phyloP scores from a whole-genome alignment of 169 alveolate genomes.

The Perkinsus olseni region DNA sequence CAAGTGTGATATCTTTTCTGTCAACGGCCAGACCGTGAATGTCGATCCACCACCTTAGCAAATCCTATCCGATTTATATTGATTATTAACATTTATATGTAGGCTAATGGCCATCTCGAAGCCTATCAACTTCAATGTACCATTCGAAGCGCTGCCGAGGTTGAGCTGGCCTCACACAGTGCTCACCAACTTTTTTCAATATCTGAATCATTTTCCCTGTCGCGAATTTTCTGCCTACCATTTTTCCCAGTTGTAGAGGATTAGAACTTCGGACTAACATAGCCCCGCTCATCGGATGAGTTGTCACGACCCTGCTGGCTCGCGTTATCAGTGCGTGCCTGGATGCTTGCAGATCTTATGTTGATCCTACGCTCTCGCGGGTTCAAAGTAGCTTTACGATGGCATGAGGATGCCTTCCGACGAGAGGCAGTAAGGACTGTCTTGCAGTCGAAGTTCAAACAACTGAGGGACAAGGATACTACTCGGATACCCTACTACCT shows the following conservation, averaged over 20 bases:
- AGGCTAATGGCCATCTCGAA: too few relatives aligned
- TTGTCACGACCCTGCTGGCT: not conserved
- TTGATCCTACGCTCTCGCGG: too few relatives aligned
- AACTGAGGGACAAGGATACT: not conserved
- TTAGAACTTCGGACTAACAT: not conserved
- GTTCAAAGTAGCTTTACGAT: not conserved
- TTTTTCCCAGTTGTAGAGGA: not conserved
- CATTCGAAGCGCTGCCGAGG: too few relatives aligned
- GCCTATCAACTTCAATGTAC: too few relatives aligned
- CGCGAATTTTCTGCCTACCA: not conserved
- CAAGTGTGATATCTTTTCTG: not conserved
- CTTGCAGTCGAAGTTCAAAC: not conserved
- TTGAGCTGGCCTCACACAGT: too few relatives aligned
- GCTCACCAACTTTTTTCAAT: too few relatives aligned
- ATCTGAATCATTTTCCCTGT: too few relatives aligned
- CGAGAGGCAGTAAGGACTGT: not conserved
- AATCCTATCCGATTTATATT: not conserved
- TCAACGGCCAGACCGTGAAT: not conserved
- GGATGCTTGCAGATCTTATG: not conserved
- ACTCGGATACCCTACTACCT: not conserved
- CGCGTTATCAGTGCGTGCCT: not conserved
- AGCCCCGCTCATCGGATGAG: not conserved
- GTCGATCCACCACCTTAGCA: not conserved
- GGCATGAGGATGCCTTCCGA: not conserved
- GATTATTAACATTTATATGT: too few relatives aligned